Base-by-base conservation (phyloP, 140 eudicot genomes). In the Ambrosia hybrid region DNA sequence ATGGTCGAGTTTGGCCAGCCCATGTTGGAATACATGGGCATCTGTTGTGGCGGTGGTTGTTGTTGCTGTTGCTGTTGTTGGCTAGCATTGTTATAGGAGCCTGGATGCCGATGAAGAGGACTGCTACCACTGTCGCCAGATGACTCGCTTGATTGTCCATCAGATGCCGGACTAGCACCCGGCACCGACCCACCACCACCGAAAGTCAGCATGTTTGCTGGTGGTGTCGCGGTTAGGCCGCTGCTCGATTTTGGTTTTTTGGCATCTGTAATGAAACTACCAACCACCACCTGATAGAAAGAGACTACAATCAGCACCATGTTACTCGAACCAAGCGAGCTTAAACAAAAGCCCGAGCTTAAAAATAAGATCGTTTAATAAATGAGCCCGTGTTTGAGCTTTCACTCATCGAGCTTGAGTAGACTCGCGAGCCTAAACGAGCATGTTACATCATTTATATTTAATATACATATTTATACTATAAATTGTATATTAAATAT, bases 41-140 rank as follows among this genome's bases (percentile, higher is more conserved):
- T 79, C 12, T 85, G 86, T 66, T 61, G 82, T 43, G 72, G 78
- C 2, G 61, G 73, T 16, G 17, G 62, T 55, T 84, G 96, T 13
- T 34, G 60, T 9, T 66, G 71, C 26, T 21, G 26, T 21, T 21
- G 26, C 7, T 71, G 69, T 39, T 64, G 74, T 51, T 89, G 96
- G 83, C 80, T 82, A 12, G 88, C 57, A 36, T 84, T 76, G 39
- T 77, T 90, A 57, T 81, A 71, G 62, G 85, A 82, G 7, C 79
- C 89, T 15, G 89, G 76, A 33, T 57, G 78, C 61, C 82, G 83
- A 38, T 80, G 78, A 70, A 87, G 67, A 16, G 92, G 95, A 43
- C 89, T 88, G 52, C 82, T 78, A n/a, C 87, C 97, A 52, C 96
- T 85, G 48, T 90, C 96, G n/a, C 83, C 99, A 43, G 92, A 89